phyloP scores from a whole-genome alignment of 1,284 basidiomycete species.

The Austroboletus olivaceoglutinosus region DNA sequence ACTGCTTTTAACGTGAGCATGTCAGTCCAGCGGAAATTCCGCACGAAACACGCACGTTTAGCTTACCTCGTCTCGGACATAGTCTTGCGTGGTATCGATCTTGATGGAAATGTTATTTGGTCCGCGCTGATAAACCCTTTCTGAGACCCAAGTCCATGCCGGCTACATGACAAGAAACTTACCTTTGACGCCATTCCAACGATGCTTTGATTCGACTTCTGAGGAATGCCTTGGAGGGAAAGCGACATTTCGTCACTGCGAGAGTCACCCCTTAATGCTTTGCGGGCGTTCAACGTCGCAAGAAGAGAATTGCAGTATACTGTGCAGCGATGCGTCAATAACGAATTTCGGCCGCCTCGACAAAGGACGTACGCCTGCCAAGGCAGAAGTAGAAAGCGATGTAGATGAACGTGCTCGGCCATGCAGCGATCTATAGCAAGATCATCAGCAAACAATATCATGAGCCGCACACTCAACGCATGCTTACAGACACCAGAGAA shows the following conservation, averaged over 20 bases:
- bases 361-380: conserved; percentile 40
- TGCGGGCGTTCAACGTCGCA: conserved; percentile 50
- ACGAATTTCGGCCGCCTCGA: neutral
- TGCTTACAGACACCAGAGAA: conserved; percentile 44
- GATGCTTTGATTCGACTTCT: conserved; percentile 25
- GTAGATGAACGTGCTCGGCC: conserved; percentile 48
- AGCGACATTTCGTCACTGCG: conserved; percentile 32
- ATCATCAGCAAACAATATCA: neutral
- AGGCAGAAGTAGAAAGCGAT: conserved; percentile 54
- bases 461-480: too few relatives aligned
- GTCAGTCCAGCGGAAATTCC: conserved; percentile 3
- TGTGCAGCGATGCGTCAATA: neutral
- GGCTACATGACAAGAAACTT: neutral
- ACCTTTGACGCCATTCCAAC: conserved; percentile 20
- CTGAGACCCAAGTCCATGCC: conserved; percentile 7
- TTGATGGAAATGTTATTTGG: conserved; percentile 28
- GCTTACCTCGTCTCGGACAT: conserved; percentile 30
- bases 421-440: conserved; percentile 34
- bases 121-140: conserved; percentile 9
- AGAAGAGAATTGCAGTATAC: conserved; percentile 54
- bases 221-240: conserved; percentile 31
- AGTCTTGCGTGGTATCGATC: conserved; percentile 32
- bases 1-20: conserved; percentile 8
- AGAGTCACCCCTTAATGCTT: conserved; percentile 32
- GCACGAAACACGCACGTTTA: neutral